Evolutionary conservation across 2,329 filamentous ascomycete species (phyloP).

Genomic region (Exophiala oligosperma): DNA sequence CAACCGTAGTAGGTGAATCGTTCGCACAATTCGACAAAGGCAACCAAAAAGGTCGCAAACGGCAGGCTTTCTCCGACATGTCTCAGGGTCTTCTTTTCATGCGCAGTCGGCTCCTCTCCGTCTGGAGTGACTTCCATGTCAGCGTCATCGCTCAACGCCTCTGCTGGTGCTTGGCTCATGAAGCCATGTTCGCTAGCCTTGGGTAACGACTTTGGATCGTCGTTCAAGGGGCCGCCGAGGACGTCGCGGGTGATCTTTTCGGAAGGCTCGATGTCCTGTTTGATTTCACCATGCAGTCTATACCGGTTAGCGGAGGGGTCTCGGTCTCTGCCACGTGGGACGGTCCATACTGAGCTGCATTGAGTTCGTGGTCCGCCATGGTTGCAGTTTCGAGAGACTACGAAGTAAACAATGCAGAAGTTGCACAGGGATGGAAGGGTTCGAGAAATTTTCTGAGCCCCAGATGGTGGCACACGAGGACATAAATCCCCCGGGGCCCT

Average conservation of each 20-base stretch:
- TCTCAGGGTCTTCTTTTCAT: constrained; percentile 8
- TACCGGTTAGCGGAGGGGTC: not conserved
- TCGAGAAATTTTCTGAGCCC: no score
- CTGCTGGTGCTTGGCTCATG: constrained; percentile 53
- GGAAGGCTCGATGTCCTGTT: constrained; percentile 1
- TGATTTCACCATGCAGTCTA: constrained; percentile 9
- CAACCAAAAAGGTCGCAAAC: constrained; percentile 15
- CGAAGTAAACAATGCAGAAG: not conserved
- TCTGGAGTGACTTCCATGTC: constrained; percentile 4
- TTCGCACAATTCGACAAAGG: constrained; percentile 23
- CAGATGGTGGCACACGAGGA: no score
- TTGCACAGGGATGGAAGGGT: no score
- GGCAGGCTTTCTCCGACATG: constrained; percentile 16
- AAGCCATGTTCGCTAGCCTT: constrained; percentile 55
- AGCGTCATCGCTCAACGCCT: not conserved
- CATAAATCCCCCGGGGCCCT: no score
- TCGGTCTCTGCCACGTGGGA: not conserved
- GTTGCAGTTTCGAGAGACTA: not conserved
- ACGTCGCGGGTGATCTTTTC: not conserved
- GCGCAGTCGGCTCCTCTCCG: constrained; percentile 9
- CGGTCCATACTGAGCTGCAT: constrained; percentile 7
- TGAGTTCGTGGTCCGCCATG: constrained; percentile 12
- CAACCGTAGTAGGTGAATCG: constrained; percentile 37
- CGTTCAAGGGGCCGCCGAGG: constrained; percentile 3
- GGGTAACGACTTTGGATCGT: constrained; percentile 17